Evolutionary conservation across 208 protist genomes (phyloP).

Genomic region (Phytomonas serpens): DNA sequence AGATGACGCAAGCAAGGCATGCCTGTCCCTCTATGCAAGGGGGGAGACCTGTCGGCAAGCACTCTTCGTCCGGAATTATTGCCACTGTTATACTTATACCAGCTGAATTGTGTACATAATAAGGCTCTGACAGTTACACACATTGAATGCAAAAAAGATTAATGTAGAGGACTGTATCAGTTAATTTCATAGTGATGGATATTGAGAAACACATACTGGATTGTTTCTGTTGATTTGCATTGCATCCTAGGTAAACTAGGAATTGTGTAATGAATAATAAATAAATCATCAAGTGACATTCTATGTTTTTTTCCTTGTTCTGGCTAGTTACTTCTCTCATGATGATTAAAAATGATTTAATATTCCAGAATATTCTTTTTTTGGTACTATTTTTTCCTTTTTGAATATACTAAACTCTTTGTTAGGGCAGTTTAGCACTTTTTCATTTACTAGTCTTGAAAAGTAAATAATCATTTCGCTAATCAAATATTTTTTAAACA

Average conservation of each 20-base stretch:
- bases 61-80: too few species aligned
- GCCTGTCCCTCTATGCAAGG: not conserved
- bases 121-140: too few species aligned
- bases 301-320: constrained; percentile 1
- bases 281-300: not conserved
- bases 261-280: not conserved
- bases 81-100: too few species aligned
- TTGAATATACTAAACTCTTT: not conserved
- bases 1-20: not conserved
- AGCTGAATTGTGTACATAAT: too few species aligned
- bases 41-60: too few species aligned
- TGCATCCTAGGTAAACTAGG: not conserved
- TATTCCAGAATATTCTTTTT: not conserved
- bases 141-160: too few species aligned
- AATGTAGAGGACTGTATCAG: not conserved
- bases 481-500: not conserved
- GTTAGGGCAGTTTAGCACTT: not conserved
- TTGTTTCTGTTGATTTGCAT: not conserved
- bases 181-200: not conserved
- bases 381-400: not conserved
- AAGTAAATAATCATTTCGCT: constrained; percentile 1
- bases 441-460: not conserved
- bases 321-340: not conserved
- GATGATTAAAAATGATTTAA: not conserved
- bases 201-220: not conserved